A percentile compares a stretch with the other conserved stretches of the same genome.
These are phyloP conservation scores for Saccharomycopsis crataegensis DNA, from an alignment of 1,139 yeast genomes.

Conservation along the genomic window DNA sequence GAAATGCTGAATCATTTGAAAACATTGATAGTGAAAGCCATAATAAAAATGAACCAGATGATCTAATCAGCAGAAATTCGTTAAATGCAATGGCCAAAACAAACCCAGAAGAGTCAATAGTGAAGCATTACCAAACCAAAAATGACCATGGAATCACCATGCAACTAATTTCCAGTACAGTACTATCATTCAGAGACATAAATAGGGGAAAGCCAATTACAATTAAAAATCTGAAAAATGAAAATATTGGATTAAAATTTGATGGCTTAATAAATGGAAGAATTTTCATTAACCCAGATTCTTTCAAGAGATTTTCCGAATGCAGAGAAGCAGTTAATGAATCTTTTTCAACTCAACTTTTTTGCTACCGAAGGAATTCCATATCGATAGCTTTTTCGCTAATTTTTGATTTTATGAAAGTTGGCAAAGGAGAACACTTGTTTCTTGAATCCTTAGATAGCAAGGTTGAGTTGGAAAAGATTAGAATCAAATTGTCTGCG, in stretches of 20 bases:
- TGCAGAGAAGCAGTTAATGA: neutral
- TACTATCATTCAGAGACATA: neutral
- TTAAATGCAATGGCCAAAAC: neutral
- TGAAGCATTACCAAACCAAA: neutral
- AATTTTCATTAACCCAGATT: slow-evolving; percentile 10
- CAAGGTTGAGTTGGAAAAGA: neutral
- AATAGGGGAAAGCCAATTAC: neutral
- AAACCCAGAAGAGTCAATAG: neutral
- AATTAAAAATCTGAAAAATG: neutral
- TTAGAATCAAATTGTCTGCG: neutral
- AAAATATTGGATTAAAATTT: neutral
- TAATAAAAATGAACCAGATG: neutral
- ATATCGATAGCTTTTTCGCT: slow-evolving; percentile 9
- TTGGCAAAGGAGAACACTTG: neutral
- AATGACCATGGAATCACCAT: neutral
- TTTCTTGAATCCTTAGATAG: neutral
- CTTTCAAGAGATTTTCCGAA: slow-evolving; percentile 4
- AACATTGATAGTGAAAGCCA: neutral
- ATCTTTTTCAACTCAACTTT: slow-evolving; percentile 3
- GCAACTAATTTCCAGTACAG: neutral
- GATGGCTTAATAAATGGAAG: slow-evolving; percentile 10
- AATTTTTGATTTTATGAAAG: neutral
- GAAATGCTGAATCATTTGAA: neutral
- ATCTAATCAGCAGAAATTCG: neutral
- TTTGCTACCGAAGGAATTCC: slow-evolving; percentile 19